These are phyloP conservation scores for Entomortierella parvispora DNA, from an alignment of 192 early-diverging fungal species.

Conservation along the genomic window DNA sequence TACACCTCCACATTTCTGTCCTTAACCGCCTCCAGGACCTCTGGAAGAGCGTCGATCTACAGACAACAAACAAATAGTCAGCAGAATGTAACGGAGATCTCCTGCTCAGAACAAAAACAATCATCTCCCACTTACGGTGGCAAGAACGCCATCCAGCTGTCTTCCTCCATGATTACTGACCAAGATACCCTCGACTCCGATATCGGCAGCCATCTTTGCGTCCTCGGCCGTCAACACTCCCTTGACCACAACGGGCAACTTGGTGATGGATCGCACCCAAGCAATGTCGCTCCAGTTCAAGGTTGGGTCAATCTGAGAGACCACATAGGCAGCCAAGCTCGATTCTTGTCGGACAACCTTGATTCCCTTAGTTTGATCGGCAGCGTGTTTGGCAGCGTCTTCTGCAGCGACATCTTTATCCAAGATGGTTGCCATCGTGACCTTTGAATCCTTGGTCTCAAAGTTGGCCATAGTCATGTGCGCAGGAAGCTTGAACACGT, in stretches of 20 bases:
- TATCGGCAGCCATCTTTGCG: conserved; percentile 82
- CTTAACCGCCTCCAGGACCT: conserved; percentile 82
- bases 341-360: conserved; percentile 39
- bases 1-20: conserved; percentile 83
- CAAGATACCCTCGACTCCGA: conserved; percentile 86
- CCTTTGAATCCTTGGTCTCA: conserved; percentile 48
- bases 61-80: background rate
- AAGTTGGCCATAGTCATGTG: conserved; percentile 78
- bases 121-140: conserved; percentile 53
- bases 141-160: conserved; percentile 86
- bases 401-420: conserved; percentile 32
- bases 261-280: conserved; percentile 88
- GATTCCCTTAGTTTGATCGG: background rate
- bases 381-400: conserved; percentile 5
- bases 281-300: conserved; percentile 89
- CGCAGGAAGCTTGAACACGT: conserved; percentile 67
- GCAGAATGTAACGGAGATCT: too few relatives aligned
- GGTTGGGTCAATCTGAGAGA: conserved; percentile 82
- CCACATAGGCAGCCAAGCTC: conserved; percentile 62
- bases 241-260: conserved; percentile 91
- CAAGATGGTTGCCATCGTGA: conserved; percentile 51
- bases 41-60: conserved; percentile 81
- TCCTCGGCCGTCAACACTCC: conserved; percentile 93
- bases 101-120: background rate
- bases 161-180: conserved; percentile 98